Base-by-base conservation (phyloP, 306 rosid species). In the Castanea crenata region DNA sequence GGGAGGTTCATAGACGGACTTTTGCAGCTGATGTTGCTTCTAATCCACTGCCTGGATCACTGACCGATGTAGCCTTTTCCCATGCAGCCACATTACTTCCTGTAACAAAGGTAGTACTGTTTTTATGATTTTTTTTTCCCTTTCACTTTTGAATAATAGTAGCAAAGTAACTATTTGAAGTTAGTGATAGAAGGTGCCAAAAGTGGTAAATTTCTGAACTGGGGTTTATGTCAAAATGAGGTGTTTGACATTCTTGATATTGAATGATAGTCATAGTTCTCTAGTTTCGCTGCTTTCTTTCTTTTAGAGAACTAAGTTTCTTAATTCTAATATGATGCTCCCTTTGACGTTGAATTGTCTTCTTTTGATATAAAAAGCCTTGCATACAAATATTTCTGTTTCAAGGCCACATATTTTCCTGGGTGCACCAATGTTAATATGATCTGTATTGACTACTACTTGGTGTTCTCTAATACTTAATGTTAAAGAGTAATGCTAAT, bases 31-130 rank as follows among this genome's bases (percentile, higher is more conserved):
- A 96, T 79, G 89, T 90, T 74, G 87, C 92, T 76, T 91, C 97
- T 69, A 93, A 93, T 61, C 97, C 99, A 34, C 87, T 96, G 85
- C 99, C 99, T 49, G 86, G 94, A 31, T 91, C 99, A 21, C 71
- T 96, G 90, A 96, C 99, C 5, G 97, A 96, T 87, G 99, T 96
- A 51, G 98, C 97, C 70, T 96, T 96, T 87, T 93, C 99, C 76
- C 98, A 96, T 79, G 99, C 99, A 38, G 99, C 99, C 68, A 93
- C 99, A 6, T 83, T 96, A 76, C 99, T 96, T 82, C 99, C 99
- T 52, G 98, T 96, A 34, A 96, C 99, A 4, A 96, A 96, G 99
- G 99, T 95, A 81, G 78, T 73, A 49, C 58, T 63, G 73, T 61
- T 72, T 69, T 3, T 15, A 27, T 62, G 38, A n/a, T 76, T 73